Conservation (phyloP, 164 flowering plant genomes). For the Cinnamomum chago region DNA sequence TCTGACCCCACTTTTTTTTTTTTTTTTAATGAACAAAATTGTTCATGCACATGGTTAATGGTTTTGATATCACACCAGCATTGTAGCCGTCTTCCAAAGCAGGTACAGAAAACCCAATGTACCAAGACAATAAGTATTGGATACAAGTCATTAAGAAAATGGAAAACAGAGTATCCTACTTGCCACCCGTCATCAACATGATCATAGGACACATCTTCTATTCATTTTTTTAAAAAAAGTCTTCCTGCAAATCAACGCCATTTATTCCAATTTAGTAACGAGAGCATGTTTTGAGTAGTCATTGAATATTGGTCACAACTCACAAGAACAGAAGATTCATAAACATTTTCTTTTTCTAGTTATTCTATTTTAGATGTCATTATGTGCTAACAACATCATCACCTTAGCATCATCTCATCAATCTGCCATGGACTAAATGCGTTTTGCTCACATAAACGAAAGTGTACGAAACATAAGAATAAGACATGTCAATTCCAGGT, state of each 20-base stretch:
- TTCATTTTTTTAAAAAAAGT: background rate
- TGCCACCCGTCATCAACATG: no score
- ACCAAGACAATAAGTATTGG: background rate
- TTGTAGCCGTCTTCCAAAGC: background rate
- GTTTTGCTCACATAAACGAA: background rate
- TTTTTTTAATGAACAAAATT: background rate
- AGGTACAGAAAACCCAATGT: background rate
- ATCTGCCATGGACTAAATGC: no score
- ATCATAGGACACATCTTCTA: background rate
- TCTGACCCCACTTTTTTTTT: background rate
- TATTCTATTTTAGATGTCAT: background rate
- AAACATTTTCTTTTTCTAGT: no score
- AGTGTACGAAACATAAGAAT: background rate
- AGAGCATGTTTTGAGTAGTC: no score
- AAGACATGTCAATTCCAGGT: conserved; percentile 37
- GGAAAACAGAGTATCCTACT: background rate
- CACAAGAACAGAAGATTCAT: background rate
- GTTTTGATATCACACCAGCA: background rate
- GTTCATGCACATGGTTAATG: background rate
- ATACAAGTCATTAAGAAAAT: no score
- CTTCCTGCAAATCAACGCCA: no score
- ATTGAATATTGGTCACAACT: no score
- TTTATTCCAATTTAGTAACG: background rate
- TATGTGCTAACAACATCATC: background rate
- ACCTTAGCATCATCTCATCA: no score